Percentiles rank a stretch among this genome's conserved stretches.
phyloP scores from a whole-genome alignment of 345 rosid genomes.

The Rhizophora apiculata region DNA sequence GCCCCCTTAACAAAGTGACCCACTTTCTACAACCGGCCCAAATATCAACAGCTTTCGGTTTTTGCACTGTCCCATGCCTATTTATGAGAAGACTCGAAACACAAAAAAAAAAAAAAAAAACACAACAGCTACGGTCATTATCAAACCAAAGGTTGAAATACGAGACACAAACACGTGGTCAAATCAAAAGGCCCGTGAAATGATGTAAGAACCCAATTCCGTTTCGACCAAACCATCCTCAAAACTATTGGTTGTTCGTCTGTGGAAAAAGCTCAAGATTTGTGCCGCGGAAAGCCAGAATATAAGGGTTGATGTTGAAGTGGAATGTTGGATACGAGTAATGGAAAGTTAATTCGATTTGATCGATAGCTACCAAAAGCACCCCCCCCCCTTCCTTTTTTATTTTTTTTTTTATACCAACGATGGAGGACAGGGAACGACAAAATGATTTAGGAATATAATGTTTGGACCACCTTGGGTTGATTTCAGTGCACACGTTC shows the following conservation, averaged over 20 bases:
- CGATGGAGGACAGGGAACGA: background rate
- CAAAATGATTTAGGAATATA: background rate
- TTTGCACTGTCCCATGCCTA: background rate
- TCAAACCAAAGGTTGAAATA: background rate
- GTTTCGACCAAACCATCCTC: background rate
- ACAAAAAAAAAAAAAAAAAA: background rate
- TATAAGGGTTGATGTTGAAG: background rate
- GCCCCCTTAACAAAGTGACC: no score
- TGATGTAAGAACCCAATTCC: conserved; percentile 7
- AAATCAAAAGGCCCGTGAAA: no score
- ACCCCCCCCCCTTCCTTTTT: background rate
- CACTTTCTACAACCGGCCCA: no score
- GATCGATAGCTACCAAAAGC: background rate
- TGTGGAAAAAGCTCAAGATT: no score
- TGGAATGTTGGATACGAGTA: background rate
- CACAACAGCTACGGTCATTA: no score
- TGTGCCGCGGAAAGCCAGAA: no score
- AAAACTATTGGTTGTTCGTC: background rate
- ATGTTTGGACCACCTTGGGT: conserved; percentile 28
- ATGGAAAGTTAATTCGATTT: no score
- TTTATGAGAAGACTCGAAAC: background rate
- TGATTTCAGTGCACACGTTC: background rate
- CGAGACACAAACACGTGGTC: no score
- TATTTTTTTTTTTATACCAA: background rate
- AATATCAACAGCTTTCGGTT: no score